A percentile compares a stretch with the other conserved stretches of the same genome.
phyloP scores from a whole-genome alignment of 2,329 filamentous ascomycete genomes.

The Claviceps maximensis region DNA sequence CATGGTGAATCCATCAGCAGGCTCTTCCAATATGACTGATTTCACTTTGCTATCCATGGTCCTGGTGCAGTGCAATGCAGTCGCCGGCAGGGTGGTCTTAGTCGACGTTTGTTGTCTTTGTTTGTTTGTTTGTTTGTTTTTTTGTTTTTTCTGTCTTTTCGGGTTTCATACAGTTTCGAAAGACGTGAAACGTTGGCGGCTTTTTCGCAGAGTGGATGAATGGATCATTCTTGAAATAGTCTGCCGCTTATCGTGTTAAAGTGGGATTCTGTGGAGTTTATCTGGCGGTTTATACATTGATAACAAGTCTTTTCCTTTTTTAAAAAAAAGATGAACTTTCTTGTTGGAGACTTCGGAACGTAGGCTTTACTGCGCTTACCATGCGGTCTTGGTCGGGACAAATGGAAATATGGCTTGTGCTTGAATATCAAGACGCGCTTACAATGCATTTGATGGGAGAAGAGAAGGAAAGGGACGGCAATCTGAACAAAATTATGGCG shows the following conservation, averaged over 20 bases:
- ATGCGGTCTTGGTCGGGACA: not conserved
- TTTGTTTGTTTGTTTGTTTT: not conserved
- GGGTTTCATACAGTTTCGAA: not conserved
- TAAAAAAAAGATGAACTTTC: not conserved
- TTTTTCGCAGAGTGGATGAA: not conserved
- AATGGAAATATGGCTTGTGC: not conserved
- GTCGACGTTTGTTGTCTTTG: not conserved
- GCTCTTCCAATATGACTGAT: constrained; percentile 46
- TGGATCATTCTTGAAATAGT: not conserved
- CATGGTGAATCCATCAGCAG: constrained; percentile 97
- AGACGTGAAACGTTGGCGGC: not conserved
- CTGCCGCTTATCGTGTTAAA: not conserved
- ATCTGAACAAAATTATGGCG: not conserved
- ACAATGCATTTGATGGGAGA: not conserved
- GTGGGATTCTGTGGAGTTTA: not conserved
- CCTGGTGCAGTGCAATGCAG: not conserved
- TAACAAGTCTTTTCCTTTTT: not conserved
- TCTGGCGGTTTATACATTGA: not conserved
- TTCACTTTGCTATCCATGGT: not conserved
- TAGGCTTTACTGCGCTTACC: not conserved
- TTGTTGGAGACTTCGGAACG: not conserved
- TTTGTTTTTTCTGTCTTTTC: not conserved
- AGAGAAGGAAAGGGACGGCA: not conserved
- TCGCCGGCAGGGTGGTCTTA: not conserved
- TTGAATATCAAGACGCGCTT: not conserved